phyloP scores from a whole-genome alignment of 495 filamentous ascomycete species.

The Chaetomium tenue region DNA sequence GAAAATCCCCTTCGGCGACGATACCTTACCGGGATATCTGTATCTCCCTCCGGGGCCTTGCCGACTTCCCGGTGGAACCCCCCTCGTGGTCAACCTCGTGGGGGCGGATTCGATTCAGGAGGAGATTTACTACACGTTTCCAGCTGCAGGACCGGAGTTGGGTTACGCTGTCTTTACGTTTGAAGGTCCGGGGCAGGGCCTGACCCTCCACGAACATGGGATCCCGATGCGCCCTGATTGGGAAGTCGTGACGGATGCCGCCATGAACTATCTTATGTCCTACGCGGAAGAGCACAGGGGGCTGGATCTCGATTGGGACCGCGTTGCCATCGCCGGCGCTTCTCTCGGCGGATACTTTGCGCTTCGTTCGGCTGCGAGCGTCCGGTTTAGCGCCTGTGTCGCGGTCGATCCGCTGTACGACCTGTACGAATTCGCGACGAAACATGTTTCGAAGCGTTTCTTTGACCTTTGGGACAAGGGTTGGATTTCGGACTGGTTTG shows the following conservation, averaged over 20 bases:
- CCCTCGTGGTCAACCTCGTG: conserved; percentile 42
- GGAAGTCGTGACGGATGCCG: conserved; percentile 31
- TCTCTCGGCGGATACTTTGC: conserved; percentile 50
- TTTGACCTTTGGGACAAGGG: conserved; percentile 31
- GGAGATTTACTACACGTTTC: conserved; percentile 45
- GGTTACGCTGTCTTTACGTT: conserved; percentile 52
- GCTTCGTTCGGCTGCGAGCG: conserved; percentile 44
- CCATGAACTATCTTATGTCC: conserved; percentile 37
- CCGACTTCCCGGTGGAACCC: conserved; percentile 31
- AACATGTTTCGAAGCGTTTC: conserved; percentile 35
- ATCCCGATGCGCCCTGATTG: conserved; percentile 41
- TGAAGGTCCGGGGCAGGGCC: conserved; percentile 54
- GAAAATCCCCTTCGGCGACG: conserved; percentile 43
- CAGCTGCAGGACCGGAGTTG: conserved; percentile 23
- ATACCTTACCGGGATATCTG: conserved; percentile 42
- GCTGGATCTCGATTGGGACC: conserved; percentile 42
- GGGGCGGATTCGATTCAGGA: conserved; percentile 50
- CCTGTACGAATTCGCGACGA: conserved; percentile 38
- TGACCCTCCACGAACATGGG: conserved; percentile 34
- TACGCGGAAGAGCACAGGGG: conserved; percentile 27
- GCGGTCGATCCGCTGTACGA: conserved; percentile 43
- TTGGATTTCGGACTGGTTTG: conserved; percentile 35
- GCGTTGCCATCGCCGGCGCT: conserved; percentile 43
- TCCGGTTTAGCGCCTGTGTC: conserved; percentile 49
- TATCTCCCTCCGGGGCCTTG: conserved; percentile 36